Conservation (phyloP, 2,329 filamentous ascomycete genomes). For the Diaporthe australafricana region DNA sequence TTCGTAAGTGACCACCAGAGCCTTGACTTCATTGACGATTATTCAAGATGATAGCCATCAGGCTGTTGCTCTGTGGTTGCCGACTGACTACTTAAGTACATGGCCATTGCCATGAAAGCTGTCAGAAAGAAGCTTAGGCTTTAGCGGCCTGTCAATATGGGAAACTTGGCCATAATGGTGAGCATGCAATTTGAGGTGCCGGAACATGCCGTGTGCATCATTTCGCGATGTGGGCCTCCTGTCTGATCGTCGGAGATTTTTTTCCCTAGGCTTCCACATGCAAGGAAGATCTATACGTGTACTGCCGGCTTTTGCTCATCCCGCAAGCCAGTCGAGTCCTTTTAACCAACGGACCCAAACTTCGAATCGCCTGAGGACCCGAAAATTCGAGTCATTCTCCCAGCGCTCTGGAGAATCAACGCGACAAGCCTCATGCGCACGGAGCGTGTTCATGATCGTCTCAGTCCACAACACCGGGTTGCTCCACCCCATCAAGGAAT, state of each 20-base stretch:
- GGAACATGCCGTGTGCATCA: slow-evolving; percentile 19
- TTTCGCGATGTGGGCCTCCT: neutral
- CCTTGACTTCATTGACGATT: neutral
- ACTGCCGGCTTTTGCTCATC: neutral
- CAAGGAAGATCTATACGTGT: neutral
- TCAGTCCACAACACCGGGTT: neutral
- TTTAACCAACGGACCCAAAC: neutral
- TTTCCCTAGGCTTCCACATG: slow-evolving; percentile 6
- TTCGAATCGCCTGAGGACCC: neutral
- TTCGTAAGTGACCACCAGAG: neutral
- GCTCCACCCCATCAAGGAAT: slow-evolving; percentile 9
- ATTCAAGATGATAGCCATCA: neutral
- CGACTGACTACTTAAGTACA: neutral
- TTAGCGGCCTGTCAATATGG: neutral
- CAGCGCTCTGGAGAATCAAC: neutral
- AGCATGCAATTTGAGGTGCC: neutral
- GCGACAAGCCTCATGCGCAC: slow-evolving; percentile 2
- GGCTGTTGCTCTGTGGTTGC: neutral
- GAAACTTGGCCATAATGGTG: neutral
- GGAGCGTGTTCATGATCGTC: slow-evolving; percentile 14
- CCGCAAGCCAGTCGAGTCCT: neutral
- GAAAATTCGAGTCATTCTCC: slow-evolving; percentile 1
- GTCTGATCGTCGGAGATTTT: slow-evolving; percentile 1
- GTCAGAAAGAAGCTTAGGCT: slow-evolving; percentile 2
- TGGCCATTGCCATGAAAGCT: neutral